Evolutionary conservation across 2,329 filamentous ascomycete species (phyloP), one percentile per base, ranked within the genome.

Genomic region (Diplocarpon rosae): DNA sequence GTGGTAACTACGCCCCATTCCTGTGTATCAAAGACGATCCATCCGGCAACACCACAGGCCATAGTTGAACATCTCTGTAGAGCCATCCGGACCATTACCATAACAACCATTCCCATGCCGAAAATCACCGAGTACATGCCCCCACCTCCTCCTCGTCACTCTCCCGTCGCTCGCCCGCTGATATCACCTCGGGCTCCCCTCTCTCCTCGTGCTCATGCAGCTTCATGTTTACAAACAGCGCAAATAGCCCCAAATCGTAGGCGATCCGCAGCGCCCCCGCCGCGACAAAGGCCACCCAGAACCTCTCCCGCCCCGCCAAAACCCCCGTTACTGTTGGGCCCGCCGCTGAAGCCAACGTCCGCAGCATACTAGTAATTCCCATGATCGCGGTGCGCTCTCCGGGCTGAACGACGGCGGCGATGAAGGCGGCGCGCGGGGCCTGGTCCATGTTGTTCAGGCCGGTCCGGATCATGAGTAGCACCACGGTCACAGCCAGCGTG

Each of bases 351-450:
- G 72, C 70, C 10, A 72, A 63, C 0, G 81, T 85, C 62, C 82
- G 82, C 35, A 81, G 69, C 7, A 80, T 75, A 48, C 83, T 84
- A 1, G 83, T 70, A 0, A 80, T 68, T 0, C 82, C 83, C 73
- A 86, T 79, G 13, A 85, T 74, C 0, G 80, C 78, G 0, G 82
- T 86, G 1, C 83, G 70, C 59, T 86, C 81, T 3, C 69, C 67
- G 0, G 80, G 71, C 15, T 73, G 70, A 6, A 86, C 69, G 0
- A 78, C 72, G 1, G 78, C 75, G 0, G 82, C 75, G 2, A 86
- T 63, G 57, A 86, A 85, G 0, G 83, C 82, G 1, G 75, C 70
- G 13, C 82, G 71, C 0, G 83, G 83, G 0, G 80, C 81, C 37
- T 76, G 72, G 52, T 86, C 82, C 81, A 86, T 86, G 42, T 70